These are phyloP conservation scores for Fusarium poae DNA, from an alignment of 2,329 filamentous ascomycete genomes.

Conservation along the genomic window DNA sequence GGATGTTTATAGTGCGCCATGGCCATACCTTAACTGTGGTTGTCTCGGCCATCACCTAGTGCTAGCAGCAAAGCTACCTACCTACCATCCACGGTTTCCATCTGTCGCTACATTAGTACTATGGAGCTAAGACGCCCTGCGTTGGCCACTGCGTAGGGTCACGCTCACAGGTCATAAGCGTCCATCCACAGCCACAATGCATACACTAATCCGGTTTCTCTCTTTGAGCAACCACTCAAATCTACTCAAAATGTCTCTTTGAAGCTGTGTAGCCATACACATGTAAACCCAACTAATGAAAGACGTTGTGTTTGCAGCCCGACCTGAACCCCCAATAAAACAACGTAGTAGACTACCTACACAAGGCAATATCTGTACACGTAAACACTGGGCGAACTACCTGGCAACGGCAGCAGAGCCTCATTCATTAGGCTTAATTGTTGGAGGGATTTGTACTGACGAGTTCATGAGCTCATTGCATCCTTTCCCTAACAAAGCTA, in stretches of 20 bases:
- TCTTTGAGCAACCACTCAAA: background rate
- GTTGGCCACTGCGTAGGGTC: background rate
- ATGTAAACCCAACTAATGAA: constrained; percentile 3
- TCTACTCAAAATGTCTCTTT: background rate
- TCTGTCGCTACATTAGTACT: no score
- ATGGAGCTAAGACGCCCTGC: background rate
- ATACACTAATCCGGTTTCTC: constrained; percentile 1
- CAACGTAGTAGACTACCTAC: background rate
- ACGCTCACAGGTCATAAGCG: background rate
- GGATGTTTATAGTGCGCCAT: no score
- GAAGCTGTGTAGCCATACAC: constrained; percentile 1
- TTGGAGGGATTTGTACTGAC: background rate
- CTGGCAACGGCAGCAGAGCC: constrained; percentile 17
- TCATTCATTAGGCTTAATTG: constrained; percentile 16
- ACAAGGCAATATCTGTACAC: constrained; percentile 24
- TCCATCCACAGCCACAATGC: background rate
- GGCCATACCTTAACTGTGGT: fast-evolving
- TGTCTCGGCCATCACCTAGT: background rate
- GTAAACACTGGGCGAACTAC: constrained; percentile 18
- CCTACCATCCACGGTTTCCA: no score
- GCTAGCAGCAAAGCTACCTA: background rate
- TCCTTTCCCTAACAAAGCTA: background rate
- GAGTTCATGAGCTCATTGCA: background rate
- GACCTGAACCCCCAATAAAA: background rate
- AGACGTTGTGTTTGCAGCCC: background rate